Evolutionary conservation across 345 rosid species (phyloP).

Genomic region (Salix suchowensis): DNA sequence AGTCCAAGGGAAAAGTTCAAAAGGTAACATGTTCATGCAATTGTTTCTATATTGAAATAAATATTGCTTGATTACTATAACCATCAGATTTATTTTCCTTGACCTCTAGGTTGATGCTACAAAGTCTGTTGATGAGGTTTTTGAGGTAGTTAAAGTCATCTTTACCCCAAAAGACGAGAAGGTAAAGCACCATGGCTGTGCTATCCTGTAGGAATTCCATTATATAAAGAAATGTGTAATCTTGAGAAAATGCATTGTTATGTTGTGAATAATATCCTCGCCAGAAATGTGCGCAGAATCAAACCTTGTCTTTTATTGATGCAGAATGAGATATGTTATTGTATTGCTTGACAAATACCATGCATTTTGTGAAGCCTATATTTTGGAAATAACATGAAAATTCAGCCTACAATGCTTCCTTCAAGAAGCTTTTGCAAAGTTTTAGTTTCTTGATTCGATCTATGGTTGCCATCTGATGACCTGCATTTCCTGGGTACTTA

Average conservation of each 20-base stretch:
- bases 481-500: not conserved
- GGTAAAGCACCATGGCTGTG: conserved; percentile 26
- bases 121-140: conserved; percentile 24
- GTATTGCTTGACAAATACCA: not conserved
- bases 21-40: conserved; percentile 13
- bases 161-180: conserved; percentile 41
- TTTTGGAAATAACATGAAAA: not conserved
- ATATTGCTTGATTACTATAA: not conserved
- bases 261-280: not conserved
- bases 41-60: not conserved
- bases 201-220: conserved; percentile 6
- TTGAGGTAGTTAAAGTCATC: conserved; percentile 19
- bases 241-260: not conserved
- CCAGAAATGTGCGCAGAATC: not conserved
- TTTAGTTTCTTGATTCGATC: not conserved
- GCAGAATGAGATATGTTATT: not conserved
- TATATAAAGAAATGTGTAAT: not conserved
- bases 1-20: conserved; percentile 24
- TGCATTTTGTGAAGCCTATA: not conserved
- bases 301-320: not conserved
- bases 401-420: not conserved
- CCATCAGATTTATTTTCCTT: not conserved
- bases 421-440: not conserved
- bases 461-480: not conserved
- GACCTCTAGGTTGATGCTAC: conserved; percentile 20